These are phyloP conservation scores for Aspergillus cejpii DNA, from an alignment of 2,329 filamentous ascomycete genomes.

Conservation along the genomic window DNA sequence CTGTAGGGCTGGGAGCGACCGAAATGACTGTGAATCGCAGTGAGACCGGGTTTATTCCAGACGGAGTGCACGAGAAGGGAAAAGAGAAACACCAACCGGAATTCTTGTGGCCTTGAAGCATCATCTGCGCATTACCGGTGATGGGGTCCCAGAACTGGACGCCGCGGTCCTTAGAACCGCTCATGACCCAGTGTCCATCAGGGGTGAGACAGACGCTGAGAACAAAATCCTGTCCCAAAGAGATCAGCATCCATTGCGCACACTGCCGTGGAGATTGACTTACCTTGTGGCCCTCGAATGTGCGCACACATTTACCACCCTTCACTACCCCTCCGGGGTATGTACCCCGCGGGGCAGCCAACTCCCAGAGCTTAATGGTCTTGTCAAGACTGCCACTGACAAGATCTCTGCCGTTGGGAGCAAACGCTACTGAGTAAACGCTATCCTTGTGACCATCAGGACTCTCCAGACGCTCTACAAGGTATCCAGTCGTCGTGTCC, in stretches of 20 bases:
- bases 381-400: slow-evolving; percentile 94
- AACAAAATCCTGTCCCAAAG: slow-evolving; percentile 71
- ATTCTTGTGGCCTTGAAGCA: slow-evolving; percentile 98
- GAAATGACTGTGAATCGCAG: slow-evolving; percentile 64
- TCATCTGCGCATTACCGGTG: slow-evolving; percentile 89
- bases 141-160: slow-evolving; percentile 98
- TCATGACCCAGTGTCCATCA: slow-evolving; percentile 91
- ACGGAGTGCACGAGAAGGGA: not conserved
- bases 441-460: slow-evolving; percentile 93
- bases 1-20: slow-evolving; percentile 84
- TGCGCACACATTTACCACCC: slow-evolving; percentile 89
- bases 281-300: slow-evolving; percentile 93
- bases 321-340: slow-evolving; percentile 63
- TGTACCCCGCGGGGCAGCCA: slow-evolving; percentile 63
- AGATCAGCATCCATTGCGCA: slow-evolving; percentile 1
- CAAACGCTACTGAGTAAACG: slow-evolving; percentile 94
- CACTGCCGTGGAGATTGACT: slow-evolving; percentile 24
- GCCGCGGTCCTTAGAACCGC: slow-evolving; percentile 91
- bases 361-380: slow-evolving; percentile 99
- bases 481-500: slow-evolving; percentile 79
- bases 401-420: slow-evolving; percentile 83
- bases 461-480: slow-evolving; percentile 87
- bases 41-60: slow-evolving; percentile 1
- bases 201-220: slow-evolving; percentile 92
- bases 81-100: slow-evolving; percentile 50